phyloP scores from a whole-genome alignment of 2,329 filamentous ascomycete genomes.

The Fusarium denticulatum region DNA sequence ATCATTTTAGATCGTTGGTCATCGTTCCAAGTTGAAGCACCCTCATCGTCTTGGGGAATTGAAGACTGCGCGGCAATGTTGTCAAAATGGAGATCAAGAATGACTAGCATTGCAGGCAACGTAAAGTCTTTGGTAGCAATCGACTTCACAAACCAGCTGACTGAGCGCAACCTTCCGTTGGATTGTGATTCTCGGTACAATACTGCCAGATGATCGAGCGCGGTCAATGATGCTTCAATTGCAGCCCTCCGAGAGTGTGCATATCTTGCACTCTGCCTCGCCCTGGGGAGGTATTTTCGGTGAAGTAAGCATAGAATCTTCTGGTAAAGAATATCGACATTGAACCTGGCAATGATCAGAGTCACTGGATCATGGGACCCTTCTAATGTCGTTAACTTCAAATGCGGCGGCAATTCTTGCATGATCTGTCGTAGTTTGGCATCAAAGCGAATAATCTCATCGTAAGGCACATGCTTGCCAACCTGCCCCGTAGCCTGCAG shows the following conservation, averaged over 20 bases:
- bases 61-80: slow-evolving; percentile 58
- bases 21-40: slow-evolving; percentile 65
- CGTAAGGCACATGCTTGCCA: slow-evolving; percentile 66
- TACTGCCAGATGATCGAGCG: slow-evolving; percentile 80
- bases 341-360: slow-evolving; percentile 85
- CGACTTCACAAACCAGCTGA: slow-evolving; percentile 82
- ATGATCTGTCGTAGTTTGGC: slow-evolving; percentile 68
- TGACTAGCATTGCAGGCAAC: slow-evolving; percentile 84
- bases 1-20: slow-evolving; percentile 80
- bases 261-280: slow-evolving; percentile 82
- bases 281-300: slow-evolving; percentile 83
- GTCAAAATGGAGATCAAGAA: slow-evolving; percentile 82
- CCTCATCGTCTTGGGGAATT: slow-evolving; percentile 53
- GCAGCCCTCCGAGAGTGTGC: slow-evolving; percentile 84
- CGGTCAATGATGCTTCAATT: slow-evolving; percentile 85
- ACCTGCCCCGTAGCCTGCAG: slow-evolving; percentile 71
- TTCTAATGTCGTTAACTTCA: slow-evolving; percentile 79
- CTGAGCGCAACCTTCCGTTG: slow-evolving; percentile 74
- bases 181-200: slow-evolving; percentile 79
- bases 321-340: slow-evolving; percentile 84
- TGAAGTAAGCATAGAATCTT: slow-evolving; percentile 92
- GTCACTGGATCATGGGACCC: slow-evolving; percentile 83
- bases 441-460: slow-evolving; percentile 72
- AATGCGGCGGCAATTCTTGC: slow-evolving; percentile 79
- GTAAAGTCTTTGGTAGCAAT: slow-evolving; percentile 87